A percentile compares a stretch with the other conserved stretches of the same genome.
Evolutionary conservation across 176 grass and related monocot genomes (phyloP).

Genomic region (Zoysia japonica): DNA sequence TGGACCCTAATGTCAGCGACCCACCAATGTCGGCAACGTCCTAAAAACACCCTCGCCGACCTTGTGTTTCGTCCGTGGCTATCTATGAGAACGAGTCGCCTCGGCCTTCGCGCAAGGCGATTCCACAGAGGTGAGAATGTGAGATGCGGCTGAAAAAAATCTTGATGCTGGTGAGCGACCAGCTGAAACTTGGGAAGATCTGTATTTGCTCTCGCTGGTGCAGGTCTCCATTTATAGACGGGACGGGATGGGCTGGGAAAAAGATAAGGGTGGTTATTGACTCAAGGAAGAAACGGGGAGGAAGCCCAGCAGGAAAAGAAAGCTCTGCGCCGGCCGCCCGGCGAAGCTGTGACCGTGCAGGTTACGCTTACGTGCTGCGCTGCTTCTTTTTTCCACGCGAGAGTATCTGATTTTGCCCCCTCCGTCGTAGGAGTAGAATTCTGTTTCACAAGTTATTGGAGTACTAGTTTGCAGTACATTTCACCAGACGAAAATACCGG

Average conservation of each 20-base stretch:
- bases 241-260: neutral
- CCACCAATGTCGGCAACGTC: conserved; percentile 14
- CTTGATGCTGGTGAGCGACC: neutral
- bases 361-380: conserved; percentile 28
- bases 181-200: neutral
- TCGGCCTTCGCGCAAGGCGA: too few species aligned
- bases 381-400: neutral
- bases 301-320: conserved; percentile 44
- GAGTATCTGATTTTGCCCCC: conserved; percentile 7
- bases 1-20: neutral
- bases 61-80: too few species aligned
- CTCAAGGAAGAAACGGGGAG: conserved; percentile 24
- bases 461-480: neutral
- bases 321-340: neutral
- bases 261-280: too few species aligned
- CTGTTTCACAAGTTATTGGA: neutral
- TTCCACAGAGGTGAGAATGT: too few species aligned
- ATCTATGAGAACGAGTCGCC: too few species aligned
- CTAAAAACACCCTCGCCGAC: neutral
- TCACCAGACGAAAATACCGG: neutral
- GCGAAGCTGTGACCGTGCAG: conserved; percentile 24
- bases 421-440: neutral
- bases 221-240: conserved; percentile 18
- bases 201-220: too few species aligned
- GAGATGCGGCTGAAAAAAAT: neutral